These are phyloP conservation scores for Scolecobasidium constrictum DNA, from an alignment of 2,329 filamentous ascomycete genomes.

Conservation along the genomic window DNA sequence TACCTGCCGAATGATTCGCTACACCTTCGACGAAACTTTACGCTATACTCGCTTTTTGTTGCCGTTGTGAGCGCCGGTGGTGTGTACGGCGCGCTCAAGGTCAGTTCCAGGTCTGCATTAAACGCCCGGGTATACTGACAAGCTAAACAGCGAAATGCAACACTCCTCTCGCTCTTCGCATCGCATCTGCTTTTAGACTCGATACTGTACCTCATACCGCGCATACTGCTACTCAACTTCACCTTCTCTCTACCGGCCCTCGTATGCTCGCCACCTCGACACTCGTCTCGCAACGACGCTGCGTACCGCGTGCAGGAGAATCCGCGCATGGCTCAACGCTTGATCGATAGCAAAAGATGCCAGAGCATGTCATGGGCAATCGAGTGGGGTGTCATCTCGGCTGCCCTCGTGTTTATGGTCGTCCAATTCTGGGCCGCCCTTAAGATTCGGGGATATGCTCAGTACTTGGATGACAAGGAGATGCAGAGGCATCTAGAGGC, in stretches of 20 bases:
- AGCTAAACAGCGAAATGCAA: constrained; percentile 10
- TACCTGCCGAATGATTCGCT: constrained; percentile 21
- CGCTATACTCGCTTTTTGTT: constrained; percentile 29
- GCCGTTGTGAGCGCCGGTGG: constrained; percentile 29
- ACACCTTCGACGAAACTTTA: constrained; percentile 21
- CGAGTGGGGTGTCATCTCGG: neutral
- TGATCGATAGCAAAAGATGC: constrained; percentile 1
- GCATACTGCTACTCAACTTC: constrained; percentile 13
- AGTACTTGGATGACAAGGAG: constrained; percentile 6
- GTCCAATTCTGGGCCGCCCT: constrained; percentile 5
- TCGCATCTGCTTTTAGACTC: constrained; percentile 18
- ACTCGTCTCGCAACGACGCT: constrained; percentile 3
- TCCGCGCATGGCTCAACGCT: neutral
- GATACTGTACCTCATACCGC: constrained; percentile 15
- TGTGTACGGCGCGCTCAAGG: constrained; percentile 31
- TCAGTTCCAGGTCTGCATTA: constrained; percentile 17
- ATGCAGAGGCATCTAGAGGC: too few relatives aligned
- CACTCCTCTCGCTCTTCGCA: constrained; percentile 14
- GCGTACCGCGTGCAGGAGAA: constrained; percentile 5
- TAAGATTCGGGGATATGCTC: constrained; percentile 5
- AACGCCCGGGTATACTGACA: neutral
- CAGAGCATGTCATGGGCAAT: constrained; percentile 1
- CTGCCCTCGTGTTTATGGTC: constrained; percentile 1
- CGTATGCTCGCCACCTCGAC: constrained; percentile 5
- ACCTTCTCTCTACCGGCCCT: constrained; percentile 10